phyloP scores from a whole-genome alignment of 768 basidiomycete genomes.

The Coprinellus aureogranulatus region DNA sequence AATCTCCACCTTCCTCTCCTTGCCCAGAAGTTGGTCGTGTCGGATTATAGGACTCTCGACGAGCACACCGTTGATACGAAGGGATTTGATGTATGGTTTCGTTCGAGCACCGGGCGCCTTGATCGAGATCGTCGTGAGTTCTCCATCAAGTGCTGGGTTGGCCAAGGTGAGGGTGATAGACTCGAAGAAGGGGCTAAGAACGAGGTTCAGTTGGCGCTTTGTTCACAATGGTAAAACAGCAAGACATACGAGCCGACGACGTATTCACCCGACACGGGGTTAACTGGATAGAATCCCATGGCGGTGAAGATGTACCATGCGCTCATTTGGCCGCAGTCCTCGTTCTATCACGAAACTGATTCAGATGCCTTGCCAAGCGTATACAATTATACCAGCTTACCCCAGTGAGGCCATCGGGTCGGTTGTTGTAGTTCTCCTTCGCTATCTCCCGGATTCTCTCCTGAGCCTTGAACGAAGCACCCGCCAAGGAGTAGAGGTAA shows the following conservation, averaged over 20 bases:
- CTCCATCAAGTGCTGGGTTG: conserved; percentile 17
- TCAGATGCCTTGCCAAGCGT: no score
- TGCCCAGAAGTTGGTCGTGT: conserved; percentile 54
- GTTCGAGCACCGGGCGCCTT: conserved; percentile 53
- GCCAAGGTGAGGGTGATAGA: conserved; percentile 58
- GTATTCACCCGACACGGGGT: conserved; percentile 75
- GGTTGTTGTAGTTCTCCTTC: conserved; percentile 59
- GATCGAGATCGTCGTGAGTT: conserved; percentile 44
- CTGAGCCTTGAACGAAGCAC: conserved; percentile 69
- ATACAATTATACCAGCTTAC: conserved; percentile 48
- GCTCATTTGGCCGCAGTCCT: conserved; percentile 90
- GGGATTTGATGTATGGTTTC: conserved; percentile 58
- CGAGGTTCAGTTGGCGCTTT: not conserved
- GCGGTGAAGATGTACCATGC: conserved; percentile 85
- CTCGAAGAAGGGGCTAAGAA: conserved; percentile 47
- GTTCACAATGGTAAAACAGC: not conserved
- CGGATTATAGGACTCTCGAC: conserved; percentile 48
- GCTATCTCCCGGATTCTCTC: conserved; percentile 70
- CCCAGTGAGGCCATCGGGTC: conserved; percentile 68
- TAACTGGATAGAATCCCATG: conserved; percentile 82
- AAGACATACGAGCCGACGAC: conserved; percentile 65
- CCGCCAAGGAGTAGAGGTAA: conserved; percentile 74
- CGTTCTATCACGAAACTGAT: conserved; percentile 51
- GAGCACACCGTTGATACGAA: conserved; percentile 53
- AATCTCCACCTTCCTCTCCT: conserved; percentile 47